Evolutionary conservation across 345 rosid genomes (phyloP), one percentile per base, ranked within the genome.

Genomic region (Luvunga scandens): DNA sequence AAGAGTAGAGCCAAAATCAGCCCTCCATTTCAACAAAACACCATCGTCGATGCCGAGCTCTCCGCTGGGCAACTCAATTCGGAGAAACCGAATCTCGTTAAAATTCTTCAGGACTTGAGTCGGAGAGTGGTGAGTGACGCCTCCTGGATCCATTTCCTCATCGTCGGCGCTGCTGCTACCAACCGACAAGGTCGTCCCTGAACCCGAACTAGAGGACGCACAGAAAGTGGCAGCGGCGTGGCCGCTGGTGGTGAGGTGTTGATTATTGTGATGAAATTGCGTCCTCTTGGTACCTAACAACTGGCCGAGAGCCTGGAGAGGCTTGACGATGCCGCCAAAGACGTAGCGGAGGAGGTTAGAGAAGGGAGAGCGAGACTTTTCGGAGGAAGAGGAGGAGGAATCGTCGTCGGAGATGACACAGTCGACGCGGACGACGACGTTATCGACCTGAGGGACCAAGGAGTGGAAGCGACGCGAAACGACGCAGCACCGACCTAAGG

Each of bases 381-480:
- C 88, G 8, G 86, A 85, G 10, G 85, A 28, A 64, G 71, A 53
- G 8, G 86, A 76, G 70, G 86, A 82, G 33, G 87, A 83, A 36
- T 92, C 95, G 25, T 96, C 98, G 50, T 96, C 98, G 80, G 99
- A 92, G 77, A 94, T 94, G 22, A 94, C 97, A 50, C 98, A 96
- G 50, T 94, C 98, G 42, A 96, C 98, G 19, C 95, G 91, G 21
- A 97, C 97, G 27, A 94, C 83, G 45, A 97, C 98, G 93, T 86
- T 87, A 1, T 94, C 93, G 10, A 97, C 99, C 66, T 91, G 93
- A 0, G 96, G 91, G 34, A 91, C 90, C 3, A 97, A 88, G 2
- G 88, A 90, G 71, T 90, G 94, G 68, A 94, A 96, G 0, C 99
- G 86, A 19, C 90, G 85, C 3, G 95, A 94, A 13, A 91, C 98